A percentile compares a stretch with the other conserved stretches of the same genome.
phyloP scores from a whole-genome alignment of 306 rosid genomes.

The Cercis canadensis region DNA sequence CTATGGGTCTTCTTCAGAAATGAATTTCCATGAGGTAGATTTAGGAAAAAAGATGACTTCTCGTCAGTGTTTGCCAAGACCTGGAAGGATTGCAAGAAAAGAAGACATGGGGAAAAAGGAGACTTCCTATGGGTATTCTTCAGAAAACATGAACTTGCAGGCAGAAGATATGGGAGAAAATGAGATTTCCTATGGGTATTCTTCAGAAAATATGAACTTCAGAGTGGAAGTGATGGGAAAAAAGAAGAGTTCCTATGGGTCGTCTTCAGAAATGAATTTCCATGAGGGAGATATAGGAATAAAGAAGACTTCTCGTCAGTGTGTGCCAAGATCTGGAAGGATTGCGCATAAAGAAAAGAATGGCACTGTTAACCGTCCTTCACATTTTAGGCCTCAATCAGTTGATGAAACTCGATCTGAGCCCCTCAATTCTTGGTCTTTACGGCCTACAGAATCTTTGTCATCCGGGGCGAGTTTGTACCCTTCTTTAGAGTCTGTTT shows the following conservation, averaged over 20 bases:
- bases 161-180: background rate
- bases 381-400: slow-evolving; percentile 70
- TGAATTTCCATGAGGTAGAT: slow-evolving; percentile 42
- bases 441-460: slow-evolving; percentile 57
- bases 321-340: slow-evolving; percentile 38
- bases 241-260: background rate
- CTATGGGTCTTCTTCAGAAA: slow-evolving; percentile 28
- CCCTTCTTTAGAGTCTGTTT: slow-evolving; percentile 53
- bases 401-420: slow-evolving; percentile 81
- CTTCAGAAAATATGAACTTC: background rate
- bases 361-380: slow-evolving; percentile 43
- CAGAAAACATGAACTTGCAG: slow-evolving; percentile 19
- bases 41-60: too few species aligned
- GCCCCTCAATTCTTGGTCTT: slow-evolving; percentile 54
- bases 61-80: too few species aligned
- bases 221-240: slow-evolving; percentile 18
- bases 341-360: slow-evolving; percentile 48
- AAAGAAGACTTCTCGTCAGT: too few species aligned
- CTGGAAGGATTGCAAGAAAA: background rate
- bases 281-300: too few species aligned
- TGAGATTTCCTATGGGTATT: too few species aligned
- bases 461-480: slow-evolving; percentile 62
- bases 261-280: background rate
- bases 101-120: background rate
- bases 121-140: slow-evolving; percentile 1